Base-by-base conservation (phyloP, 345 rosid species). In the Aethionema arabicum region DNA sequence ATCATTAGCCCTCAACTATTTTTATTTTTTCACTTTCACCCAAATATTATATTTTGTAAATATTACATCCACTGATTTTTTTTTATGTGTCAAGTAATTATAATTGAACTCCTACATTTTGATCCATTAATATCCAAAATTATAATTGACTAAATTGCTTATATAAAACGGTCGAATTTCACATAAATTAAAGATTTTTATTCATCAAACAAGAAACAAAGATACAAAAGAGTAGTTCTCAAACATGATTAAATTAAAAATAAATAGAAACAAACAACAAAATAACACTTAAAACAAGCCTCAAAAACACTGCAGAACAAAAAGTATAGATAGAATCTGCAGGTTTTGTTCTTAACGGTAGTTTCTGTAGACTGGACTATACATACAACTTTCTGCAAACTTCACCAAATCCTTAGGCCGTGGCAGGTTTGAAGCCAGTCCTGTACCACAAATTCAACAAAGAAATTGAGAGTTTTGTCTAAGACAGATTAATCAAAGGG, bases 311-410 rank as follows among this genome's bases (percentile, higher is more conserved):
- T 48, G 8, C 33, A 41, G 51, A 7, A 50, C 30, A 14, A 15
- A 45, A 57, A 43, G 50, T 38, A 29, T 11, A 54, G 27, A 21
- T 21, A 63, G 59, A 63, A 48, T 33, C 58, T 55, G 39, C 52
- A 62, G 39, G 35, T 56, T 55, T 55, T 48, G 52, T 71, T 68
- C 40, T 78, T 87, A 93, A 45, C 92, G 95, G 61, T 87, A 93
- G 80, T 59, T 77, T 54, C 90, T 76, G 82, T 95, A 90, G 32
- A 72, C 53, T 16, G 96, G 89, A 68, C 89, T 80, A 85, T 87
- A 90, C 97, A 93, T 87, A 87, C 92, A 78, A 85, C 90, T 90
- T 81, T 93, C 97, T 0, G 96, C 97, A 40, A 73, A 78, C 71
- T 79, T 70, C 10, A 90, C 91, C 8, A 95, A 84, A 76, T 95